A percentile compares a stretch with the other conserved stretches of the same genome.
Conservation (phyloP, 441 rosid genomes). For the Kokia cookei region DNA sequence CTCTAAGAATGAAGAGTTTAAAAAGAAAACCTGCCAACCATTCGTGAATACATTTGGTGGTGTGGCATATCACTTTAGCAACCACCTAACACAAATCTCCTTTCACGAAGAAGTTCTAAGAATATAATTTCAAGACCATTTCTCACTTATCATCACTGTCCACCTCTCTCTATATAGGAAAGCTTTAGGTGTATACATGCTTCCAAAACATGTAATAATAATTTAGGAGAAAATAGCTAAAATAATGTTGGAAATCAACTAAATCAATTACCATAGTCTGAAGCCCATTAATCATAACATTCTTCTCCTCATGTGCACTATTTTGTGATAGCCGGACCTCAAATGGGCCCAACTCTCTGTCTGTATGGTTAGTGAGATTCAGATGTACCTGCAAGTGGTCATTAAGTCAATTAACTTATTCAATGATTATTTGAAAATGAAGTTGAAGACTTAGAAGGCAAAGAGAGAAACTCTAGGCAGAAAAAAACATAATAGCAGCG, state of each 20-base stretch:
- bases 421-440: background rate
- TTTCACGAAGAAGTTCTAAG: background rate
- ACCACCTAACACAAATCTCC: background rate
- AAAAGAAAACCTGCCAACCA: background rate
- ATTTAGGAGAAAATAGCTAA: background rate
- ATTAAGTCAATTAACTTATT: slow-evolving; percentile 9
- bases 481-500: background rate
- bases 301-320: slow-evolving; percentile 53
- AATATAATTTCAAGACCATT: background rate
- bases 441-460: background rate
- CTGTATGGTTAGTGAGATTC: slow-evolving; percentile 75
- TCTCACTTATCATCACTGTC: background rate
- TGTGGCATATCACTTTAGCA: background rate
- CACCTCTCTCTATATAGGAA: background rate
- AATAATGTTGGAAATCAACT: slow-evolving; percentile 2
- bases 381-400: slow-evolving; percentile 48
- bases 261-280: slow-evolving; percentile 59
- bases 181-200: background rate
- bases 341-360: slow-evolving; percentile 75
- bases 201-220: background rate
- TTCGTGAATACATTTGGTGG: background rate
- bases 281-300: slow-evolving; percentile 73
- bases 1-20: background rate
- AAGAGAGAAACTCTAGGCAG: background rate
- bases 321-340: slow-evolving; percentile 65